Conservation (phyloP, 306 rosid genomes). For the Calophaca sinica region DNA sequence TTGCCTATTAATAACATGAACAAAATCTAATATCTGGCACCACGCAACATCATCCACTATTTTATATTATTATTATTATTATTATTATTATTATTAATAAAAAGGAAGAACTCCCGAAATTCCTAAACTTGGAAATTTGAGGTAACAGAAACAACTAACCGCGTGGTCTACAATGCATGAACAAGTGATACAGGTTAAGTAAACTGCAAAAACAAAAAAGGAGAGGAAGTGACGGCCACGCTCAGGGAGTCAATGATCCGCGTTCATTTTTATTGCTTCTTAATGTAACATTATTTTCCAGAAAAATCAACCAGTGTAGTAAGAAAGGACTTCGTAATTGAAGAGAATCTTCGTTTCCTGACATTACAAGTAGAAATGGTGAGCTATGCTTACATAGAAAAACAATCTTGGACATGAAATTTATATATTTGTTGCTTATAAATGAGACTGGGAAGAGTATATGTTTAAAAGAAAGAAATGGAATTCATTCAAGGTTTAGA, state of each 20-base stretch:
- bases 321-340: conserved; percentile 5
- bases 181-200: neutral
- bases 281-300: conserved; percentile 5
- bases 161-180: conserved; percentile 5
- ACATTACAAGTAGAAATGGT: too few relatives aligned
- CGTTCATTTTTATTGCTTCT: conserved; percentile 4
- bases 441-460: too few relatives aligned
- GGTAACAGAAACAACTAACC: neutral
- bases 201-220: too few relatives aligned
- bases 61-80: too few relatives aligned
- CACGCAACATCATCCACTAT: too few relatives aligned
- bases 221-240: too few relatives aligned
- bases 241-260: neutral
- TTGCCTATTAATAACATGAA: too few relatives aligned
- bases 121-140: neutral
- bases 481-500: neutral
- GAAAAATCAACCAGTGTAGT: conserved; percentile 7
- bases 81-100: too few relatives aligned
- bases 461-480: too few relatives aligned
- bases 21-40: too few relatives aligned
- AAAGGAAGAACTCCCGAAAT: neutral
- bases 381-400: too few relatives aligned
- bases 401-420: neutral
- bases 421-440: too few relatives aligned
- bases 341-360: conserved; percentile 15